Percentiles rank a stretch among this genome's conserved stretches.
Evolutionary conservation across 768 basidiomycete genomes (phyloP).

Genomic region (Strobilomyces confusus): DNA sequence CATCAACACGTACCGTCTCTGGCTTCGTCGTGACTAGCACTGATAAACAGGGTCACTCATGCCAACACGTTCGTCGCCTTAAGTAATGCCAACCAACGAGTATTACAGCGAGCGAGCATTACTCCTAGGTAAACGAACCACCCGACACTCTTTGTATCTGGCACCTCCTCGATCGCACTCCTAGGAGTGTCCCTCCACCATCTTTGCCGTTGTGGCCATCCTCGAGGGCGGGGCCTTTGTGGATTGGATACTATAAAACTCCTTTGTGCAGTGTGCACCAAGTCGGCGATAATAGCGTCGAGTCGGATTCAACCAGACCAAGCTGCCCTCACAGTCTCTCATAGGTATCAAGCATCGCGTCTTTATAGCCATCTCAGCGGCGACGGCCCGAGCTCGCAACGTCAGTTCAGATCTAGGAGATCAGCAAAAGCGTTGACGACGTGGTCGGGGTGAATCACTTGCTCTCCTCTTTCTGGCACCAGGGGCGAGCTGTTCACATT

Average conservation of each 20-base stretch:
- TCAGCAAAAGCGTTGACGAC: conserved; percentile 96
- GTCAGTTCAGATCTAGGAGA: conserved; percentile 98
- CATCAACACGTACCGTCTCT: too few species aligned
- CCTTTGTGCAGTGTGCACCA: conserved; percentile 94
- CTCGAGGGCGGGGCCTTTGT: conserved; percentile 94
- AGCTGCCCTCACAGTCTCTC: conserved; percentile 94
- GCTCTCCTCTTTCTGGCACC: conserved; percentile 60
- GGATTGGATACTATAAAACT: conserved; percentile 98
- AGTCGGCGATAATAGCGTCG: conserved; percentile 95
- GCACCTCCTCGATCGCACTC: conserved; percentile 81
- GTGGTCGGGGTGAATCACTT: conserved; percentile 92
- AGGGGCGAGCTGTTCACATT: conserved; percentile 92
- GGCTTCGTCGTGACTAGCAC: too few species aligned
- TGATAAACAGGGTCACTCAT: too few species aligned
- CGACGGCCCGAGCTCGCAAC: conserved; percentile 81
- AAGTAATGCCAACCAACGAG: conserved; percentile 97
- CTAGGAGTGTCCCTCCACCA: conserved; percentile 93
- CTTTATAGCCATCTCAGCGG: conserved; percentile 98
- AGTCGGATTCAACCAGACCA: conserved; percentile 96
- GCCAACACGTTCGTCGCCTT: too few species aligned
- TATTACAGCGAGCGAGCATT: conserved; percentile 94
- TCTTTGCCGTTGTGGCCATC: conserved; percentile 94
- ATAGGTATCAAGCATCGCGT: too few species aligned
- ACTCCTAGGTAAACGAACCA: conserved; percentile 95
- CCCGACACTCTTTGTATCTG: conserved; percentile 80